Evolutionary conservation across 2,329 filamentous ascomycete species (phyloP).

Genomic region (Fusarium cicatricum): DNA sequence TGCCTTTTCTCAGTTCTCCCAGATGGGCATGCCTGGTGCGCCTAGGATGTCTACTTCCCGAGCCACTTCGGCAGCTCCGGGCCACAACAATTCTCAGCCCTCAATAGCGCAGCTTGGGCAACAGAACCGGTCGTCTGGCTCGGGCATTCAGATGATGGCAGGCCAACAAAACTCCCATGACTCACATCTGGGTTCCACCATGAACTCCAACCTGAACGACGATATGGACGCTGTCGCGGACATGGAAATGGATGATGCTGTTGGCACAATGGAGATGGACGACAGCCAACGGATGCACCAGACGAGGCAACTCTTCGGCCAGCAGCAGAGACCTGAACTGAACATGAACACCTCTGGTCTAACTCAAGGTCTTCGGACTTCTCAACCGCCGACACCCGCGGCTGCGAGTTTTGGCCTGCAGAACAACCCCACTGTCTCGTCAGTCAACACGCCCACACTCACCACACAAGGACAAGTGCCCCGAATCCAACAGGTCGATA

Average conservation of each 20-base stretch:
- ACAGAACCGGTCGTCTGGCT: slow-evolving; percentile 41
- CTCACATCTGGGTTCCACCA: slow-evolving; percentile 53
- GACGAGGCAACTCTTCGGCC: slow-evolving; percentile 73
- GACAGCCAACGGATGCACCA: slow-evolving; percentile 73
- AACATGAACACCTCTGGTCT: slow-evolving; percentile 82
- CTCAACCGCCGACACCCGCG: slow-evolving; percentile 85
- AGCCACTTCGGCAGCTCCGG: slow-evolving; percentile 43
- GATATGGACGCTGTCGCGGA: slow-evolving; percentile 89
- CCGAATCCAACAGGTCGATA: slow-evolving; percentile 65
- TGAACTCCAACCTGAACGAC: slow-evolving; percentile 53
- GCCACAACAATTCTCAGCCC: slow-evolving; percentile 42
- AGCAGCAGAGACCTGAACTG: slow-evolving; percentile 72
- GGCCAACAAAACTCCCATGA: slow-evolving; percentile 43
- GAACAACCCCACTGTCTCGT: slow-evolving; percentile 96
- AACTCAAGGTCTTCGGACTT: slow-evolving; percentile 81
- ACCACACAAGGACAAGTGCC: slow-evolving; percentile 78
- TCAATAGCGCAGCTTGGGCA: slow-evolving; percentile 46
- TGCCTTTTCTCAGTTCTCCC: slow-evolving; percentile 52
- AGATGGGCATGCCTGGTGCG: slow-evolving; percentile 45
- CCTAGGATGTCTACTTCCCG: slow-evolving; percentile 48
- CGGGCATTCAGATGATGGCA: slow-evolving; percentile 54
- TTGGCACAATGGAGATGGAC: slow-evolving; percentile 71
- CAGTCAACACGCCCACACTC: slow-evolving; percentile 93
- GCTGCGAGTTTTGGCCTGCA: slow-evolving; percentile 80
- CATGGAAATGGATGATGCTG: slow-evolving; percentile 95